Conservation (phyloP, 371 early-diverging fungal genomes). For the Blastocladiella emersonii region DNA sequence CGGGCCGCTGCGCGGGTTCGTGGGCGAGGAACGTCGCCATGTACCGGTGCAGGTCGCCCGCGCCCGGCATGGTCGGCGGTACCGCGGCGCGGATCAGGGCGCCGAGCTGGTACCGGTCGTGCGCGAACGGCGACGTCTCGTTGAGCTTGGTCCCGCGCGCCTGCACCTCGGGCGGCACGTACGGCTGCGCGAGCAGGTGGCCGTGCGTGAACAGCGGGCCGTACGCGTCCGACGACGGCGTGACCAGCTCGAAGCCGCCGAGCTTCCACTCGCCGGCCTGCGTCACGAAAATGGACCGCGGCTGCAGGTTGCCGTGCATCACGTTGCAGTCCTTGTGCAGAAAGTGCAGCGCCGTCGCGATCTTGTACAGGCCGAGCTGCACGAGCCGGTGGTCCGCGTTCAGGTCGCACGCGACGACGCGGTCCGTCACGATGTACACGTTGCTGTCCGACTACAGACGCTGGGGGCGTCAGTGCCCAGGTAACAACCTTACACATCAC, state of each 20-base stretch:
- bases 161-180: not conserved
- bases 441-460: conserved; percentile 55
- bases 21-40: conserved; percentile 21
- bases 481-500: not conserved
- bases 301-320: conserved; percentile 72
- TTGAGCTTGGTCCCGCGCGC: not conserved
- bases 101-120: not conserved
- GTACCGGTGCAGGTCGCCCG: not conserved
- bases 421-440: conserved; percentile 85
- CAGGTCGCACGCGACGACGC: conserved; percentile 41
- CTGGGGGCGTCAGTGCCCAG: no score
- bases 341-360: conserved; percentile 72
- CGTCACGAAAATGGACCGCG: conserved; percentile 66
- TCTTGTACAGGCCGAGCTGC: conserved; percentile 76
- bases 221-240: conserved; percentile 42
- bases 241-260: conserved; percentile 70
- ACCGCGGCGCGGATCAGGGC: not conserved
- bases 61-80: not conserved
- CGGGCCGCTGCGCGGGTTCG: conserved; percentile 41
- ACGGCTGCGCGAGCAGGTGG: not conserved
- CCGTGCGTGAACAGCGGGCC: not conserved
- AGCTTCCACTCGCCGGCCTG: conserved; percentile 89
- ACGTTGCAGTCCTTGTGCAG: conserved; percentile 68
- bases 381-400: conserved; percentile 31
- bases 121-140: not conserved